Evolutionary conservation across 805 yeast species (phyloP).

Genomic region (Scheffersomyces lignosus): DNA sequence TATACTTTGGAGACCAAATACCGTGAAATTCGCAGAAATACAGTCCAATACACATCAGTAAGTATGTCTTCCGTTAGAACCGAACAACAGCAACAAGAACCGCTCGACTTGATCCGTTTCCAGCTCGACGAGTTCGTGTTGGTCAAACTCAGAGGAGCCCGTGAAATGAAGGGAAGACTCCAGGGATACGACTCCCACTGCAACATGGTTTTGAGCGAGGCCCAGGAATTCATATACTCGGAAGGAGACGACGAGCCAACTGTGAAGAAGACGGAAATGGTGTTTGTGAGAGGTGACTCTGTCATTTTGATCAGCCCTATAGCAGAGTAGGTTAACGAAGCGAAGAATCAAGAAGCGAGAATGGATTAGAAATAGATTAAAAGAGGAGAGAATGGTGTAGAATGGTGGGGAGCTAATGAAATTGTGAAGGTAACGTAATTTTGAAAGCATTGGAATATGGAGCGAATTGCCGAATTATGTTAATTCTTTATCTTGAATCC

Average conservation of each 20-base stretch:
- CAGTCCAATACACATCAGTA: no score
- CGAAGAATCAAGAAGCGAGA: neutral
- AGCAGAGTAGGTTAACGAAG: slow-evolving; percentile 9
- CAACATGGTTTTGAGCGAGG: slow-evolving; percentile 92
- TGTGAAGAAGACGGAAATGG: slow-evolving; percentile 76
- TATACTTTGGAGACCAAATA: no score
- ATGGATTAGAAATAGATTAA: no score
- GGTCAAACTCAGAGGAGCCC: slow-evolving; percentile 89
- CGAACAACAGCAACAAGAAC: slow-evolving; percentile 51
- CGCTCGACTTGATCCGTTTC: slow-evolving; percentile 85
- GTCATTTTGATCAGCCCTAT: slow-evolving; percentile 75
- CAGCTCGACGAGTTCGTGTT: slow-evolving; percentile 84
- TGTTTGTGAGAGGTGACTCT: slow-evolving; percentile 96
- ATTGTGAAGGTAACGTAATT: no score
- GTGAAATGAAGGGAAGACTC: slow-evolving; percentile 86
- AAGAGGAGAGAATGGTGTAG: no score
- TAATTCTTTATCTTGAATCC: no score
- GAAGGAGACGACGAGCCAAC: slow-evolving; percentile 42
- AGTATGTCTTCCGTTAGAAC: slow-evolving; percentile 35
- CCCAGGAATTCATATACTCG: slow-evolving; percentile 75
- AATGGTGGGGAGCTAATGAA: no score
- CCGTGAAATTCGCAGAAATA: no score
- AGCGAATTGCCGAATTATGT: no score
- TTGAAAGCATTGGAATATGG: no score
- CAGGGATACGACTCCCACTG: slow-evolving; percentile 97